Base-by-base conservation (phyloP, 805 yeast species). In the Saccharomycopsis babjevae region DNA sequence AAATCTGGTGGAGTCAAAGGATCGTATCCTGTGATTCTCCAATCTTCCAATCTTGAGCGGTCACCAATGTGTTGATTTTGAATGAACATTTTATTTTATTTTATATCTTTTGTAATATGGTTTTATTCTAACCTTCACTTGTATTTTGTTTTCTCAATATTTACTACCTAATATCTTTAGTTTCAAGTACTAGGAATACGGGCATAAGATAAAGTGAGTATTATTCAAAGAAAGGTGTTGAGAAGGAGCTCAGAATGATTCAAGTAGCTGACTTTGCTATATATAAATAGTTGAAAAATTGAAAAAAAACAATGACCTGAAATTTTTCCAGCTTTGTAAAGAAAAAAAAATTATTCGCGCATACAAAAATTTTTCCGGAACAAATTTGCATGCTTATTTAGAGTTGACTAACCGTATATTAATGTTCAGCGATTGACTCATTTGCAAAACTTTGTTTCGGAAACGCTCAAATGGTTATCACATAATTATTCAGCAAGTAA, bases 1-100 rank as follows among this genome's bases (percentile, higher is more conserved):
- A 92, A 80, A 61, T 92, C 97, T 62, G 99, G 99, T 0, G 98
- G 86, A 32, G 89, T 85, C 66, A 94, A 78, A 15, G 99, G 99
- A 70, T 93, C 96, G 83, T 91, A 93, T 64, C 97, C 97, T 63
- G 84, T 76, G 69, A 89, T 82, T 77, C 89, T 79, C 67, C 87
- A 86, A 68, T 89, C 93, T 71, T 86, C 92, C 69, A 85, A 71
- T 64, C 93, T 82, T 64, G 82, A 71, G 72, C 96, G 83, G 75
- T 91, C 96, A 60, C 97, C 97, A 59, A 85, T 79, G 72, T 89
- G 81, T 38, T 86, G 87, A 79, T 91, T 91, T 69, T 86, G 81
- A 70, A 89, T 84, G 80, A 89, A 91, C 97, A 90, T 90, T 63
- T 70, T 74, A 54, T 68, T 70, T n/a, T n/a, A n/a, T n/a, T 18